Conservation (phyloP, 75 land plant species). For the Selaginella tamariscina region DNA sequence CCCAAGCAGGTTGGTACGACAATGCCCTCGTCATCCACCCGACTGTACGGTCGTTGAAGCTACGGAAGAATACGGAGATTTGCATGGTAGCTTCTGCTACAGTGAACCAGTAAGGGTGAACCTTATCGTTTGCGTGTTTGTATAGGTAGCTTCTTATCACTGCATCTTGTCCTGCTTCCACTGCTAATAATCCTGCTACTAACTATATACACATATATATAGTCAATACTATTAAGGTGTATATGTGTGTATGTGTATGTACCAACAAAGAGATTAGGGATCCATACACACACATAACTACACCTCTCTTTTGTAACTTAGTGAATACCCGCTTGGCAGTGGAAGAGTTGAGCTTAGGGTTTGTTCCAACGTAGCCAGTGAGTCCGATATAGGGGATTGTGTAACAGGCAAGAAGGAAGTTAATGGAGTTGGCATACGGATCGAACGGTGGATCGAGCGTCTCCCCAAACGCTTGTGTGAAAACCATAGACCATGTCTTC, state of each 20-base stretch:
- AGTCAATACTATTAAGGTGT: no score
- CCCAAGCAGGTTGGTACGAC: slow-evolving; percentile 35
- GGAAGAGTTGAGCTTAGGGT: slow-evolving; percentile 20
- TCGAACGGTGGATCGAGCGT: slow-evolving; percentile 33
- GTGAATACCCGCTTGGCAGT: slow-evolving; percentile 30
- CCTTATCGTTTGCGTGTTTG: slow-evolving; percentile 17
- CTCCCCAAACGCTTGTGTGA: slow-evolving; percentile 30
- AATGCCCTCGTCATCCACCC: slow-evolving; percentile 53
- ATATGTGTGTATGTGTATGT: no score
- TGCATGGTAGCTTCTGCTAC: slow-evolving; percentile 45
- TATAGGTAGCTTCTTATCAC: slow-evolving; percentile 38
- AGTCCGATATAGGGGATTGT: slow-evolving; percentile 40
- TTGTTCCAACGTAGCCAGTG: slow-evolving; percentile 34
- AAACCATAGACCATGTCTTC: slow-evolving; percentile 18
- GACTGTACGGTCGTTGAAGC: background rate
- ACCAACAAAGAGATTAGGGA: no score
- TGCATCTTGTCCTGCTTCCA: slow-evolving; percentile 78
- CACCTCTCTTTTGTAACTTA: background rate
- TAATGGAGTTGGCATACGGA: slow-evolving; percentile 30
- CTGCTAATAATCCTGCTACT: slow-evolving; percentile 43
- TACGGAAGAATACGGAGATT: slow-evolving; percentile 25
- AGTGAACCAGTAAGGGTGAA: slow-evolving; percentile 37
- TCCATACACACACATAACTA: background rate
- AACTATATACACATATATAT: slow-evolving; percentile 21
- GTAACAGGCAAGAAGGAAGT: slow-evolving; percentile 32